phyloP scores from a whole-genome alignment of 1,139 yeast genomes.

The Saccharomyces hybrid region DNA sequence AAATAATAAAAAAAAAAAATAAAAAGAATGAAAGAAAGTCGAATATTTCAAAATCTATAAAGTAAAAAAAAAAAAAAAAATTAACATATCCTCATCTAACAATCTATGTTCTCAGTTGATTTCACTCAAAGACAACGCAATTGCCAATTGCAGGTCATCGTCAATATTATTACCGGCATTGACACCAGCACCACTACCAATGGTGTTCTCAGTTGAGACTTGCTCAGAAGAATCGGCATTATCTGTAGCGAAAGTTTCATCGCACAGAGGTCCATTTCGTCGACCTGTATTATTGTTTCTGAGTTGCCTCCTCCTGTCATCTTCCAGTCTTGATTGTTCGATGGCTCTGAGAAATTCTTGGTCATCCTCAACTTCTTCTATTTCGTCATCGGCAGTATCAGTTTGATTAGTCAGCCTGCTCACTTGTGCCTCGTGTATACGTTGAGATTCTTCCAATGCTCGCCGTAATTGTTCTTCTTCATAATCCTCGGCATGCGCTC shows the following conservation, averaged over 20 bases:
- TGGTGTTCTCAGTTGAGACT: not conserved
- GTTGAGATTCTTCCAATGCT: slow-evolving; percentile 31
- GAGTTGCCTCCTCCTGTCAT: slow-evolving; percentile 4
- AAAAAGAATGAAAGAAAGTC: too few relatives aligned
- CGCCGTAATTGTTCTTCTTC: slow-evolving; percentile 19
- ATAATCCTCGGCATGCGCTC: slow-evolving; percentile 6
- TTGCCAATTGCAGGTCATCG: slow-evolving; percentile 29
- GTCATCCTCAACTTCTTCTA: slow-evolving; percentile 26
- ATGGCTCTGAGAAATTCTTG: slow-evolving; percentile 34
- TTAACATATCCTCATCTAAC: not conserved
- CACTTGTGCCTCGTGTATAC: slow-evolving; percentile 36
- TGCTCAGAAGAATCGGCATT: not conserved
- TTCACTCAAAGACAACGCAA: slow-evolving; percentile 32
- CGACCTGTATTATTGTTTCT: not conserved
- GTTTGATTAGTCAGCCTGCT: slow-evolving; percentile 26
- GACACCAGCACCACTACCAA: slow-evolving; percentile 1
- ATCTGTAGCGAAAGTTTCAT: not conserved
- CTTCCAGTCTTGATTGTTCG: slow-evolving; percentile 31
- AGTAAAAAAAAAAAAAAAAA: slow-evolving; percentile 46
- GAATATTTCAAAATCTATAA: not conserved
- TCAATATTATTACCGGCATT: slow-evolving; percentile 12
- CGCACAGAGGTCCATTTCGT: slow-evolving; percentile 4
- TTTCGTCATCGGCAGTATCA: not conserved
- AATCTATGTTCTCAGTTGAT: slow-evolving; percentile 7
- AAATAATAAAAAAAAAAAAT: too few relatives aligned